Evolutionary conservation across 176 grass and related monocot genomes (phyloP), one percentile per base, ranked within the genome.

Genomic region (Musa beccarii): DNA sequence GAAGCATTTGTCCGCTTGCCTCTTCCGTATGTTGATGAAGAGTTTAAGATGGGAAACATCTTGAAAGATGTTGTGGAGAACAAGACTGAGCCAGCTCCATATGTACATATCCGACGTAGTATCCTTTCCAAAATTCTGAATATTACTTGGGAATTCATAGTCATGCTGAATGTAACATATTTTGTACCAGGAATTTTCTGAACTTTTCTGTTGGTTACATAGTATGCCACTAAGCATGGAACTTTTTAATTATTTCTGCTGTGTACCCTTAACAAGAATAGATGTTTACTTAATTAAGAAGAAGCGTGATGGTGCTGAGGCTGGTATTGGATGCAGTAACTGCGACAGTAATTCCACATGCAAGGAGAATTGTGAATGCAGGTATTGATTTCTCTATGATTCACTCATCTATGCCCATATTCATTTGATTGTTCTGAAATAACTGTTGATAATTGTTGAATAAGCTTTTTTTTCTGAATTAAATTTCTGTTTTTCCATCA

Each of bases 241-340:
- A 68, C 68, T 52, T 68, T 21, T 9, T 79, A 11, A 72, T 75
- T 79, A 4, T 74, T n/a, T 70, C 8, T 24, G 29, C 2, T 22
- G n/a, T 86, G 24, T 83, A 75, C 76, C 77, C 79, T 89, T 90
- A 81, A 93, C 74, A 15, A 55, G 70, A 28, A 85, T 81, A 98
- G 95, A 98, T 91, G 78, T 98, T 62, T 98, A 98, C 90, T 81
- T 92, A 83, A 82, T 97, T 49, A 97, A 97, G 84, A 98, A 86
- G 86, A 98, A 98, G 76, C 84, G 95, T 43, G 77, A 84, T 79
- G 77, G 14, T 73, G 56, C 77, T 63, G 83, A 86, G 79, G 65
- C 79, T 13, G 88, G 92, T 83, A 83, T 78, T 73, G 95, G 95
- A 34, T 93, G 95, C 82, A 93, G 82, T 51, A 83, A 88, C 53